Evolutionary conservation across 805 yeast genomes (phyloP).

Genomic region (Saturnispora saitoi): DNA sequence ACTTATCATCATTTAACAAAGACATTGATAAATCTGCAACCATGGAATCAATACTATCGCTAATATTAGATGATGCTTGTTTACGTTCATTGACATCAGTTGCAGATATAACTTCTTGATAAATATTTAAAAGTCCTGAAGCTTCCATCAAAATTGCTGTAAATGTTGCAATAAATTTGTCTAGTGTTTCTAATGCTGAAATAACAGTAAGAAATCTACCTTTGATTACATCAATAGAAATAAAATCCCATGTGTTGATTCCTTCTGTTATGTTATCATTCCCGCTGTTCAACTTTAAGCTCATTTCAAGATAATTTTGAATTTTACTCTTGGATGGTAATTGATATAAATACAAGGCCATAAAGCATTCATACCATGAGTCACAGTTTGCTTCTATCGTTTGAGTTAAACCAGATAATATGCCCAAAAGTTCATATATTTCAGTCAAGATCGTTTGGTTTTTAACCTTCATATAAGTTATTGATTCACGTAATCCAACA

Average conservation of each 20-base stretch:
- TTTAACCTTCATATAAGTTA: constrained; percentile 20
- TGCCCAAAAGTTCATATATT: constrained; percentile 34
- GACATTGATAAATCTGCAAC: constrained; percentile 47
- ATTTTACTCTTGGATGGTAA: constrained; percentile 43
- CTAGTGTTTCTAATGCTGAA: constrained; percentile 50
- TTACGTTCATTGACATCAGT: background rate
- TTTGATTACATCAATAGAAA: constrained; percentile 48
- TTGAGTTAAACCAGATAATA: constrained; percentile 38
- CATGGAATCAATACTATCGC: constrained; percentile 29
- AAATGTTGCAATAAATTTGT: constrained; percentile 56
- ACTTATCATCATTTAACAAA: constrained; percentile 41
- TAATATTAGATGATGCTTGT: constrained; percentile 11
- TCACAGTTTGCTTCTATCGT: constrained; percentile 44
- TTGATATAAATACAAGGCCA: constrained; percentile 37
- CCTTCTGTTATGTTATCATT: constrained; percentile 22
- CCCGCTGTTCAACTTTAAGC: constrained; percentile 26
- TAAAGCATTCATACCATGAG: constrained; percentile 61
- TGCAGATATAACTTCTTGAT: constrained; percentile 17
- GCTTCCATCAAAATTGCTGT: constrained; percentile 55
- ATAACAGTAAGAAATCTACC: constrained; percentile 50
- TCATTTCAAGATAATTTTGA: constrained; percentile 32
- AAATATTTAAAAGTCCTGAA: constrained; percentile 45
- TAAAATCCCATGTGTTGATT: constrained; percentile 42
- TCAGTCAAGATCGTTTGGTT: constrained; percentile 28
- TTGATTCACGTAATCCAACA: constrained; percentile 41